These are phyloP conservation scores for Quaeritorhiza haematococci DNA, from an alignment of 371 early-diverging fungal species.

Conservation along the genomic window DNA sequence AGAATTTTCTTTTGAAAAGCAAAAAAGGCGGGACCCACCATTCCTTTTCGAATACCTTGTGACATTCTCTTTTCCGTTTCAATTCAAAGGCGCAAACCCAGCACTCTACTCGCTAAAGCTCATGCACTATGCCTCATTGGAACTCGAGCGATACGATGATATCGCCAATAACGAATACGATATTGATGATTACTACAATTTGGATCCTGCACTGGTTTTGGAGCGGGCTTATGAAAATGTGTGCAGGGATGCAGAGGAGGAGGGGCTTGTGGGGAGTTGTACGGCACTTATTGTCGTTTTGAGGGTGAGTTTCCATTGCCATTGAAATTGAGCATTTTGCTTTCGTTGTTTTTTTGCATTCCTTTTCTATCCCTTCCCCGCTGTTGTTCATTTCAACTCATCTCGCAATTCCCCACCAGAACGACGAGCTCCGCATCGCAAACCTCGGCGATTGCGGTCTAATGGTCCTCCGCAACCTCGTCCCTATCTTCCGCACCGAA, in stretches of 20 bases:
- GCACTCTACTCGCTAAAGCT: constrained; percentile 82
- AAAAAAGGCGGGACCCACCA: too few species aligned
- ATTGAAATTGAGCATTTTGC: neutral
- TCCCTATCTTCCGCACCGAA: constrained; percentile 86
- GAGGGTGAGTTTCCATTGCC: constrained; percentile 30
- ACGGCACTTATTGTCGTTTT: constrained; percentile 85
- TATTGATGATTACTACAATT: constrained; percentile 61
- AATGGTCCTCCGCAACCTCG: constrained; percentile 70
- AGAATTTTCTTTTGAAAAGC: too few species aligned
- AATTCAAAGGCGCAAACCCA: constrained; percentile 67
- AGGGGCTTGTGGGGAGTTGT: constrained; percentile 75
- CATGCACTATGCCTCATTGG: constrained; percentile 84
- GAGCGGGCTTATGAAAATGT: constrained; percentile 71
- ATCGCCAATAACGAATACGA: constrained; percentile 52
- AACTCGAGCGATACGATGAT: constrained; percentile 80
- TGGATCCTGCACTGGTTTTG: constrained; percentile 75
- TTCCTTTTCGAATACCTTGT: too few species aligned
- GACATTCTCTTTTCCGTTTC: constrained; percentile 5
- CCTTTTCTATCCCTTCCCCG: too few species aligned
- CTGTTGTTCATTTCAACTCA: too few species aligned
- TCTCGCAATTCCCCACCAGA: too few species aligned
- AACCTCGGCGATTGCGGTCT: constrained; percentile 94
- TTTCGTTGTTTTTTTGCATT: too few species aligned
- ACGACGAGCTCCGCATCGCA: constrained; percentile 86
- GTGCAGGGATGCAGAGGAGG: constrained; percentile 56